These are phyloP conservation scores for Ophiognomonia clavigignenti-juglandacearum DNA, from an alignment of 2,329 filamentous ascomycete genomes.

Conservation along the genomic window DNA sequence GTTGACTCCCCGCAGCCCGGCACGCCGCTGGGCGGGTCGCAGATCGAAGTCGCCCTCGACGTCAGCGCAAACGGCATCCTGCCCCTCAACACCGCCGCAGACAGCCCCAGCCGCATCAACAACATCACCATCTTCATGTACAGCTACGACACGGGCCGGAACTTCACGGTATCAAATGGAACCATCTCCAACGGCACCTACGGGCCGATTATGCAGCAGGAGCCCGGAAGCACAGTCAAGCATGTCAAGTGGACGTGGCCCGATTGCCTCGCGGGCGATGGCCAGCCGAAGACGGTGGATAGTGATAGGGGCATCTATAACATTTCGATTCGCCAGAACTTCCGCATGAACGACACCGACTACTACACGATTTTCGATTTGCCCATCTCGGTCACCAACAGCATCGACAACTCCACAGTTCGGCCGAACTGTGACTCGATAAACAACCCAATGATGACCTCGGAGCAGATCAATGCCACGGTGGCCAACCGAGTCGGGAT, in stretches of 20 bases:
- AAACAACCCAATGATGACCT: slow-evolving; percentile 45
- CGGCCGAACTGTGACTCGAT: slow-evolving; percentile 46
- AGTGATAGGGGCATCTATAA: slow-evolving; percentile 61
- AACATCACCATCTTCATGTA: slow-evolving; percentile 65
- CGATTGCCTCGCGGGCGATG: slow-evolving; percentile 60
- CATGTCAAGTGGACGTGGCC: slow-evolving; percentile 72
- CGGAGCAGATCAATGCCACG: slow-evolving; percentile 38
- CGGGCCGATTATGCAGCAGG: slow-evolving; percentile 58
- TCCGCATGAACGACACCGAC: slow-evolving; percentile 58
- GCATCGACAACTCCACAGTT: slow-evolving; percentile 40
- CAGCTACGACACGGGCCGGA: slow-evolving; percentile 56
- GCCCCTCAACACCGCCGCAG: slow-evolving; percentile 49
- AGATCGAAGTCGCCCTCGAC: slow-evolving; percentile 61
- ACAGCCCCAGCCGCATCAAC: slow-evolving; percentile 52
- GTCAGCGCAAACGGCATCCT: slow-evolving; percentile 62
- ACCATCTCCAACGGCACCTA: slow-evolving; percentile 52
- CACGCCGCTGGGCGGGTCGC: slow-evolving; percentile 56
- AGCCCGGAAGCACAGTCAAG: slow-evolving; percentile 65
- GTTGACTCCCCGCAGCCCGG: slow-evolving; percentile 62
- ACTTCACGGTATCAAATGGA: slow-evolving; percentile 65
- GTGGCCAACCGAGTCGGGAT: slow-evolving; percentile 40
- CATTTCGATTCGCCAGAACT: slow-evolving; percentile 68
- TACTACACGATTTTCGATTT: slow-evolving; percentile 69
- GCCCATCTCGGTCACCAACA: slow-evolving; percentile 64
- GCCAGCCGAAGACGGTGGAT: slow-evolving; percentile 36